phyloP scores from a whole-genome alignment of 768 basidiomycete genomes.

The Suillus tomentosus region DNA sequence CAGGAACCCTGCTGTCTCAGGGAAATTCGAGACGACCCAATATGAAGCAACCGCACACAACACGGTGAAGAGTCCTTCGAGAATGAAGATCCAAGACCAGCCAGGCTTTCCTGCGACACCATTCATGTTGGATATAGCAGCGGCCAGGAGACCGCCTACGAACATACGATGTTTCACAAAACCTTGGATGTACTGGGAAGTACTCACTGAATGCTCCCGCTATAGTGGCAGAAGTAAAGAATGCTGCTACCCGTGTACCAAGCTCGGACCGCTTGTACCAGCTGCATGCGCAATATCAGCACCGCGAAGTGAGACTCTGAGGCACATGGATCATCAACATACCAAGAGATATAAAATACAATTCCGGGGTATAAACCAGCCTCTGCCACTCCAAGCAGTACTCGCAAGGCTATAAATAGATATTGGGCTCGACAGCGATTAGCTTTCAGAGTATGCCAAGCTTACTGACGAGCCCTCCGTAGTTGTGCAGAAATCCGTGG shows the following conservation, averaged over 20 bases:
- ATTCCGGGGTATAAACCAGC: constrained; percentile 55
- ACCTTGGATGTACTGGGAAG: neutral
- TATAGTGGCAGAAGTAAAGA: constrained; percentile 80
- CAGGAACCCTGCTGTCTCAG: constrained; percentile 73
- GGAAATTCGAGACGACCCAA: constrained; percentile 80
- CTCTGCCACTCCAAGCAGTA: constrained; percentile 29
- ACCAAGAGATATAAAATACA: constrained; percentile 66
- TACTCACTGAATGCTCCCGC: constrained; percentile 72
- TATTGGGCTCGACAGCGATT: neutral
- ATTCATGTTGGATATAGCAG: constrained; percentile 70
- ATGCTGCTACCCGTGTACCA: constrained; percentile 68
- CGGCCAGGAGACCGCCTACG: constrained; percentile 63
- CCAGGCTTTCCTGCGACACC: constrained; percentile 63
- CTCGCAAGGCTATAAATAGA: constrained; percentile 47
- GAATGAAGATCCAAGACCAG: constrained; percentile 75
- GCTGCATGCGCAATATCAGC: constrained; percentile 32
- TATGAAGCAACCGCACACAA: constrained; percentile 59
- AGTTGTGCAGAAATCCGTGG: constrained; percentile 63
- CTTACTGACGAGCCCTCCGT: constrained; percentile 62
- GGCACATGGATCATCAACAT: constrained; percentile 14
- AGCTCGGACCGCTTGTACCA: constrained; percentile 84
- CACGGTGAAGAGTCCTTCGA: constrained; percentile 73
- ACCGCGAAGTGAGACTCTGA: neutral
- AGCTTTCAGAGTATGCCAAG: constrained; percentile 6
- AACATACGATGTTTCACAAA: constrained; percentile 2